phyloP scores from a whole-genome alignment of 1,284 basidiomycete species.

The Austroboletus novae-zelandiae region DNA sequence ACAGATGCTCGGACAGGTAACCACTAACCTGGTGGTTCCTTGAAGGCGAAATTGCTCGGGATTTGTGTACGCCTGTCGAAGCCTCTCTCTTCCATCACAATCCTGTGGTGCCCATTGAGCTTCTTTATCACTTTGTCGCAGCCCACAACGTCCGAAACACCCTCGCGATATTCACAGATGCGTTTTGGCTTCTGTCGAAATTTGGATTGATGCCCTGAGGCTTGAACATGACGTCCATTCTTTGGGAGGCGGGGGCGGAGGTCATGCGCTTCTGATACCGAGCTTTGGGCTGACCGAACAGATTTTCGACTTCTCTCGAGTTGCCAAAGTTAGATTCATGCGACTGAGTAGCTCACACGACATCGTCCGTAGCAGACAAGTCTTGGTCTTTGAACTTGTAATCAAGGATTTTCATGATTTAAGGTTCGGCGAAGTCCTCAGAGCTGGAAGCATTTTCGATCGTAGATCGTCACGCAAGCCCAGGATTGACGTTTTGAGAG shows the following conservation, averaged over 20 bases:
- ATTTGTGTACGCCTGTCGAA: constrained; percentile 50
- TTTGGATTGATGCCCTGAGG: constrained; percentile 63
- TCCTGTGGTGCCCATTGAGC: constrained; percentile 47
- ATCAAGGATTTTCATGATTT: constrained; percentile 52
- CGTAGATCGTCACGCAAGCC: no score
- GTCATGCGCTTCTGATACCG: constrained; percentile 46
- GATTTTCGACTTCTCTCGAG: constrained; percentile 65
- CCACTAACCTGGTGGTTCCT: no score
- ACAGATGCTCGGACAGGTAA: background rate
- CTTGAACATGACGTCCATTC: constrained; percentile 48
- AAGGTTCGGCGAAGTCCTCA: constrained; percentile 49
- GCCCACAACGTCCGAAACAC: constrained; percentile 63
- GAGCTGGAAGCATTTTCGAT: constrained; percentile 49
- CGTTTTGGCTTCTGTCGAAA: constrained; percentile 45
- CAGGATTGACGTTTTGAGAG: constrained; percentile 63
- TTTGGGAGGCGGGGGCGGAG: constrained; percentile 17
- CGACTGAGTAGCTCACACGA: constrained; percentile 54
- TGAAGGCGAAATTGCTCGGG: no score
- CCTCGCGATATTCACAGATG: constrained; percentile 48
- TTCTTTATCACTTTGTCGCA: constrained; percentile 51
- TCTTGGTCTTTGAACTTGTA: constrained; percentile 56
- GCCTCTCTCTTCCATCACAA: constrained; percentile 45
- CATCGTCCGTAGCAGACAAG: constrained; percentile 51
- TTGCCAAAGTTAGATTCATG: constrained; percentile 61
- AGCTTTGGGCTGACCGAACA: constrained; percentile 51